Evolutionary conservation across 768 basidiomycete genomes (phyloP), one percentile per base, ranked within the genome.

Genomic region (Psilocybe cyanescens): DNA sequence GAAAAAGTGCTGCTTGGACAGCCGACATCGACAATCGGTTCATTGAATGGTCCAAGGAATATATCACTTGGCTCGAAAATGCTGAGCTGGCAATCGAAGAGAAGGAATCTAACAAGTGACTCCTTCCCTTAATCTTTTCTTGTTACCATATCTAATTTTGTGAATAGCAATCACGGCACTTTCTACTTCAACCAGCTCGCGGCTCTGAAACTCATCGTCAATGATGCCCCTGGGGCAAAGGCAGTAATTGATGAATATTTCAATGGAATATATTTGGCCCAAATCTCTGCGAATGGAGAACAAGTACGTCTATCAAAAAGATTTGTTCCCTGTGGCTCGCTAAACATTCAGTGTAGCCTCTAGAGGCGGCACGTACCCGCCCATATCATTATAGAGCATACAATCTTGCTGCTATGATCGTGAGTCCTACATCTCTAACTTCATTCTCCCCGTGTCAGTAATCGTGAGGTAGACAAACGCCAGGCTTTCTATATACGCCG

Each of bases 381-480:
- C 86, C 88, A 14, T 89, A 83, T 70, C 88, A 90, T 67, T 89
- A 90, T 68, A 80, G 85, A 8, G 80, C 82, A 0, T 90, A 87
- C 73, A 91, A 91, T 63, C 77, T 89, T 14, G 85, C 83, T 1
- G 88, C 86, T 7, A 86, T 89, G 83, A 84, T 88, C 52, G 86
- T 88, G 62, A 69, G 83, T 70, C 8, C 4, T 50, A 24, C n/a
- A 50, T 46, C 35, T 17, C 53, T 39, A 24, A 24, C 41, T 8
- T 45, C 54, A 45, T 24, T 35, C 35, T 59, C 17, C 39, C 28
- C 45, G 29, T 46, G 24, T 24, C 53, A n/a, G 7, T 8, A 39
- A 45, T 28, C 44, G 31, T 37, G n/a, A 19, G 48, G 24, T 47
- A 88, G 86, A 85, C 85, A 5, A 86, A 84, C 62, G 87, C 86